These are phyloP conservation scores for Metschnikowia sp. DNA, from an alignment of 805 yeast genomes.

Conservation along the genomic window DNA sequence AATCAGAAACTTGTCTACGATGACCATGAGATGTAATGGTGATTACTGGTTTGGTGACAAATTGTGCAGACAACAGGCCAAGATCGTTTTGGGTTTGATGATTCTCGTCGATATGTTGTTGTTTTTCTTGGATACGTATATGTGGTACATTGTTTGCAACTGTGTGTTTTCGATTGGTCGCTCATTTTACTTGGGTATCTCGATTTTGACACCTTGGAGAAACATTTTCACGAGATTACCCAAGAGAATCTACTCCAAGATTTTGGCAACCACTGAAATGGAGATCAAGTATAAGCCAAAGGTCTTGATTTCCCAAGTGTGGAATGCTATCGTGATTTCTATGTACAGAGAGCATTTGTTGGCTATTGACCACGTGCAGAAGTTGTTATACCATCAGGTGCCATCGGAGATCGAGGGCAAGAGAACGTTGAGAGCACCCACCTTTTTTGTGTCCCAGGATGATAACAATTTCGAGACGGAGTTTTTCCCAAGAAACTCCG, in stretches of 20 bases:
- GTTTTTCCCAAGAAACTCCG: conserved; percentile 95
- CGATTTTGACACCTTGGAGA: conserved; percentile 99
- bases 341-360: conserved; percentile 99
- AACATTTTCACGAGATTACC: conserved; percentile 96
- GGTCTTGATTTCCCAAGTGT: conserved; percentile 95
- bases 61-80: conserved; percentile 83
- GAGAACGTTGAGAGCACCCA: conserved; percentile 97
- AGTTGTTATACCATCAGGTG: conserved; percentile 94
- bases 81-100: conserved; percentile 89
- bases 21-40: conserved; percentile 92
- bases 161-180: conserved; percentile 95
- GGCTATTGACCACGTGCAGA: conserved; percentile 98
- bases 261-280: conserved; percentile 98
- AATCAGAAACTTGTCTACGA: conserved; percentile 79
- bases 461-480: conserved; percentile 93
- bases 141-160: conserved; percentile 97
- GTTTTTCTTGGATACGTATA: conserved; percentile 97
- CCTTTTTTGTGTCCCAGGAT: conserved; percentile 97
- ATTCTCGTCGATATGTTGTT: conserved; percentile 85
- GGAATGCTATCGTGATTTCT: conserved; percentile 98
- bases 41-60: conserved; percentile 80
- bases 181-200: conserved; percentile 97
- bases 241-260: conserved; percentile 97
- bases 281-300: conserved; percentile 98
- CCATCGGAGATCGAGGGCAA: conserved; percentile 98